These are phyloP conservation scores for Suillus placidus DNA, from an alignment of 768 basidiomycete species.

Conservation along the genomic window DNA sequence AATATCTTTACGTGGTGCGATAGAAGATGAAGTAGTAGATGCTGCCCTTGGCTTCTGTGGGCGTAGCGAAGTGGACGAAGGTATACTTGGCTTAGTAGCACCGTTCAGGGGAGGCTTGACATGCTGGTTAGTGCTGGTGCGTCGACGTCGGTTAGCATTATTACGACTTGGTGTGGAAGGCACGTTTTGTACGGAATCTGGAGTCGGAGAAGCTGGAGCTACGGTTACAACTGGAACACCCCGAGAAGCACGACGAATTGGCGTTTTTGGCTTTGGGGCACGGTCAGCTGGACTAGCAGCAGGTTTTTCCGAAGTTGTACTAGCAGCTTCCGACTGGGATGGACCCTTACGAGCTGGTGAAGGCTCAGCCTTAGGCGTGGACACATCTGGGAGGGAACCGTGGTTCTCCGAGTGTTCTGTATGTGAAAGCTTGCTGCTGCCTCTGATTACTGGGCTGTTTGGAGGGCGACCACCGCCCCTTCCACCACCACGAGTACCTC, in stretches of 20 bases:
- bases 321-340: slow-evolving; percentile 20
- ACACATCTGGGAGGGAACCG: slow-evolving; percentile 23
- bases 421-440: slow-evolving; percentile 20
- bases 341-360: slow-evolving; percentile 21
- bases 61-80: slow-evolving; percentile 30
- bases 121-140: slow-evolving; percentile 46
- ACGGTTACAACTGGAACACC: slow-evolving; percentile 24
- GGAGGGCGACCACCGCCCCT: slow-evolving; percentile 33
- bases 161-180: slow-evolving; percentile 44
- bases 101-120: slow-evolving; percentile 26
- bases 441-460: slow-evolving; percentile 24
- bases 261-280: slow-evolving; percentile 23
- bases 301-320: slow-evolving; percentile 26
- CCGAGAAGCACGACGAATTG: slow-evolving; percentile 26
- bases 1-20: slow-evolving; percentile 50
- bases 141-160: slow-evolving; percentile 51
- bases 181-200: slow-evolving; percentile 22
- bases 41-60: slow-evolving; percentile 37
- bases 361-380: slow-evolving; percentile 16
- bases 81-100: slow-evolving; percentile 19
- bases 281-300: slow-evolving; percentile 26
- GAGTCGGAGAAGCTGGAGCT: slow-evolving; percentile 23
- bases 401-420: slow-evolving; percentile 23
- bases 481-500: slow-evolving; percentile 39
- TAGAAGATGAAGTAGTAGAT: slow-evolving; percentile 25